Evolutionary conservation across 305 asterid species (phyloP).

Genomic region (Fraxinus angustifolia): DNA sequence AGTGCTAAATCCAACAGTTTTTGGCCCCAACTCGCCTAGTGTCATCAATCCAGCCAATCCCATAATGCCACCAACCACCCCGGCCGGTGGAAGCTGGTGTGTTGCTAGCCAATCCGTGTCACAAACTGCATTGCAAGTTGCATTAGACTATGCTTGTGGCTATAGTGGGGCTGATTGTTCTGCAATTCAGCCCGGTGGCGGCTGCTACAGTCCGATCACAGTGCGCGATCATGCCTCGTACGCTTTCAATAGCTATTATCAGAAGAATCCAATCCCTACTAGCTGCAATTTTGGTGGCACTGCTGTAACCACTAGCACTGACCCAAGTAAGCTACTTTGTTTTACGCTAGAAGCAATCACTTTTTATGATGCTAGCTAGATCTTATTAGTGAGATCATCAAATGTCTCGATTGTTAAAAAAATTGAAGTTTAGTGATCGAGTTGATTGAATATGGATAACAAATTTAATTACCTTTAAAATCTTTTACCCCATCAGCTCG

Average conservation of each 20-base stretch:
- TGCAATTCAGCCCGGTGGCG: slow-evolving; percentile 61
- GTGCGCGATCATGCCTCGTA: slow-evolving; percentile 60
- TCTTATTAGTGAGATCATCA: not conserved
- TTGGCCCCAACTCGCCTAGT: slow-evolving; percentile 38
- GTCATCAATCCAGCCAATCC: slow-evolving; percentile 48
- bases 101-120: slow-evolving; percentile 62
- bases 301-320: slow-evolving; percentile 69
- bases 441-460: not conserved
- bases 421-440: not conserved
- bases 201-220: slow-evolving; percentile 48
- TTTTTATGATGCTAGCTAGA: not conserved
- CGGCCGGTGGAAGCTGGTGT: slow-evolving; percentile 70
- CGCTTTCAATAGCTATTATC: slow-evolving; percentile 72
- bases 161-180: slow-evolving; percentile 64
- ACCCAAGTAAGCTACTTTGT: slow-evolving; percentile 54
- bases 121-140: slow-evolving; percentile 45
- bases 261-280: slow-evolving; percentile 62
- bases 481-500: not conserved
- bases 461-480: not conserved
- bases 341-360: not conserved
- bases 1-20: slow-evolving; percentile 44
- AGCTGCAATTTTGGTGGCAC: slow-evolving; percentile 79
- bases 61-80: slow-evolving; percentile 42
- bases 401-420: not conserved
- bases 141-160: slow-evolving; percentile 78